A percentile compares a stretch with the other conserved stretches of the same genome.
phyloP scores from a whole-genome alignment of 1,284 basidiomycete genomes.

The Hortiboletus rubellus region DNA sequence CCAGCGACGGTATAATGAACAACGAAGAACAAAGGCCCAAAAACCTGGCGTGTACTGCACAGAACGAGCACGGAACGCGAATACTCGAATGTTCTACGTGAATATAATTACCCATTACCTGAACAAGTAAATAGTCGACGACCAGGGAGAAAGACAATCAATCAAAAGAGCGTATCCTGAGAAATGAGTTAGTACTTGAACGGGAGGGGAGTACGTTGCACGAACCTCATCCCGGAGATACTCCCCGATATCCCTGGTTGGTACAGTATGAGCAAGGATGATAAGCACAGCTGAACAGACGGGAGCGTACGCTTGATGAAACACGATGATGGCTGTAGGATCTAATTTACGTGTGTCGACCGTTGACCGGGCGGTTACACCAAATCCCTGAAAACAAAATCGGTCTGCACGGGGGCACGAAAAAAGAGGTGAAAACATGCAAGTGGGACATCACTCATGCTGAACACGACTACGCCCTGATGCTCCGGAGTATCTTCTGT shows the following conservation, averaged over 20 bases:
- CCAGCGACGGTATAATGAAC: slow-evolving; percentile 8
- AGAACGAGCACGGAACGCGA: neutral
- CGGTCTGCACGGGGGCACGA: slow-evolving; percentile 9
- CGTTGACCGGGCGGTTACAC: slow-evolving; percentile 95
- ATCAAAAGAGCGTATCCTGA: slow-evolving; percentile 72
- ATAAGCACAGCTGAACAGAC: neutral
- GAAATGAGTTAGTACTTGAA: slow-evolving; percentile 8
- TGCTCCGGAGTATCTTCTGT: slow-evolving; percentile 99
- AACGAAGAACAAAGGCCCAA: neutral
- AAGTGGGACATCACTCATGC: slow-evolving; percentile 92
- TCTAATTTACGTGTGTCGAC: slow-evolving; percentile 96
- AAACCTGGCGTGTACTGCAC: neutral
- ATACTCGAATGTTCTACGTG: neutral
- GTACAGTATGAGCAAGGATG: slow-evolving; percentile 6
- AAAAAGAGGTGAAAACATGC: slow-evolving; percentile 45
- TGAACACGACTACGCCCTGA: slow-evolving; percentile 96
- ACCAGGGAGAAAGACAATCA: neutral
- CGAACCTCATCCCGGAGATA: slow-evolving; percentile 91
- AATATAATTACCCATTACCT: slow-evolving; percentile 20
- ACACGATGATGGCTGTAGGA: slow-evolving; percentile 97
- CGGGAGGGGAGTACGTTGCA: slow-evolving; percentile 7
- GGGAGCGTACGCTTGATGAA: slow-evolving; percentile 86
- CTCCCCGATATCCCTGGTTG: slow-evolving; percentile 87
- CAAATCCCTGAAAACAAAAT: slow-evolving; percentile 77
- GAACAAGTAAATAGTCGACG: slow-evolving; percentile 16